Percentiles rank a stretch among this genome's conserved stretches.
These are phyloP conservation scores for Microbotryum violaceum DNA, from an alignment of 1,284 basidiomycete genomes.

Conservation along the genomic window DNA sequence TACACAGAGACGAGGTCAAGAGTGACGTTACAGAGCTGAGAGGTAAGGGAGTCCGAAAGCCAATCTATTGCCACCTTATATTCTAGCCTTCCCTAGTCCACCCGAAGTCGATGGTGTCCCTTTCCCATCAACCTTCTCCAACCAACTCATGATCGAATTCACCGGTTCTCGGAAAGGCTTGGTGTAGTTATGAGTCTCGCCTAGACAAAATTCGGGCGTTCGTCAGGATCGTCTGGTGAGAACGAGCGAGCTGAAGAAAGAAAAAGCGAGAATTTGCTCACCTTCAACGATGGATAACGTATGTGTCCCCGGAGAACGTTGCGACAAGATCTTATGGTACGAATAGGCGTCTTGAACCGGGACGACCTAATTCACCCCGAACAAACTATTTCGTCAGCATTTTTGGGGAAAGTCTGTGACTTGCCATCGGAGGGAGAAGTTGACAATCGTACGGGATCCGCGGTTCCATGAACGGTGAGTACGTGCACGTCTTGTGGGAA, in stretches of 20 bases:
- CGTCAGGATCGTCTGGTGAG: not conserved
- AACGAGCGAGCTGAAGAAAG: too few species aligned
- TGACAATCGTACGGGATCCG: not conserved
- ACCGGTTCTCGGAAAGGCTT: conserved; percentile 2
- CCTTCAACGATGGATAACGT: conserved; percentile 2
- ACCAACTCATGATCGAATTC: not conserved
- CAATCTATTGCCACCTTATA: too few species aligned
- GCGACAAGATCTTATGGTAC: conserved; percentile 2
- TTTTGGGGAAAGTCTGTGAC: too few species aligned
- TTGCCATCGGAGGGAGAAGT: too few species aligned
- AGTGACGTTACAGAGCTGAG: too few species aligned
- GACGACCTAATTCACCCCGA: not conserved
- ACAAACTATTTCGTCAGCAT: too few species aligned
- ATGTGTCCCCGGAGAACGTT: not conserved
- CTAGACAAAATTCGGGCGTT: not conserved
- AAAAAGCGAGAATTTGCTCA: not conserved
- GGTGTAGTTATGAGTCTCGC: conserved; percentile 1
- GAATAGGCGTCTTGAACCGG: not conserved
- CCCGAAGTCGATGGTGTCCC: not conserved
- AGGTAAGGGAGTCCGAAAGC: too few species aligned
- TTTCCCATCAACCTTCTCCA: not conserved
- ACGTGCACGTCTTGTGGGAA: conserved; percentile 2
- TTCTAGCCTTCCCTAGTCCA: too few species aligned
- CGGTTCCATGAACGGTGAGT: conserved; percentile 4
- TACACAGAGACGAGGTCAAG: too few species aligned